Evolutionary conservation across 768 basidiomycete genomes (phyloP), one percentile per base, ranked within the genome.

Genomic region (Gymnopilus dilepis): DNA sequence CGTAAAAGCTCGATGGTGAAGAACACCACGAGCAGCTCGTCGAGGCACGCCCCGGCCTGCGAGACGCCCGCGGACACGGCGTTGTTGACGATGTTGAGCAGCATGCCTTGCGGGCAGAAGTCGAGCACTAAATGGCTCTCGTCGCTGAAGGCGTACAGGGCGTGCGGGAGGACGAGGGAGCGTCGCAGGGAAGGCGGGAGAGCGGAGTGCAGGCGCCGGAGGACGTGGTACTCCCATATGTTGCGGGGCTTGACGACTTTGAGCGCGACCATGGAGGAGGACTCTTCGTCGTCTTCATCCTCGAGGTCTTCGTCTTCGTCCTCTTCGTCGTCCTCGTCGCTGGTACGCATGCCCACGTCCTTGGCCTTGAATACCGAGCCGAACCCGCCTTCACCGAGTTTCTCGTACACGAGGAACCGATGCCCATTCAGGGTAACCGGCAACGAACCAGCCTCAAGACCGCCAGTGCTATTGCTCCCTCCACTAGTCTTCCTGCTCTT

Each of bases 341-440:
- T 57, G 53, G 56, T 50, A 63, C 70, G 77, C 28, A 77, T 76
- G 6, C 85, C 81, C 11, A 83, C 75, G 70, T 88, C 83, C 58
- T 84, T 82, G 3, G 92, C 93, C 62, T 90, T 85, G 80, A 97
- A 99, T n/a, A 99, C 97, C 3, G 90, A 85, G 2, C 97, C 97
- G 68, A 97, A 99, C 0, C 96, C 94, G 5, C 97, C 97, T 76
- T 99, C 97, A 17, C 97, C 97, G 22, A 99, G 82, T 73, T 99
- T 99, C 63, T 91, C 91, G 3, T 82, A 77, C 4, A 98, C 86
- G 56, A 83, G 84, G 69, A 91, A 94, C 55, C 78, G 78, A 60
- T 83, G 84, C 3, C 82, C 88, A 45, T 81, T 81, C n/a, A 98
- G 77, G 17, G 76, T 77, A 41, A 99, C 71, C 21, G 83, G 68